Evolutionary conservation across 768 basidiomycete genomes (phyloP).

Genomic region (Phanerochaete carnosa): DNA sequence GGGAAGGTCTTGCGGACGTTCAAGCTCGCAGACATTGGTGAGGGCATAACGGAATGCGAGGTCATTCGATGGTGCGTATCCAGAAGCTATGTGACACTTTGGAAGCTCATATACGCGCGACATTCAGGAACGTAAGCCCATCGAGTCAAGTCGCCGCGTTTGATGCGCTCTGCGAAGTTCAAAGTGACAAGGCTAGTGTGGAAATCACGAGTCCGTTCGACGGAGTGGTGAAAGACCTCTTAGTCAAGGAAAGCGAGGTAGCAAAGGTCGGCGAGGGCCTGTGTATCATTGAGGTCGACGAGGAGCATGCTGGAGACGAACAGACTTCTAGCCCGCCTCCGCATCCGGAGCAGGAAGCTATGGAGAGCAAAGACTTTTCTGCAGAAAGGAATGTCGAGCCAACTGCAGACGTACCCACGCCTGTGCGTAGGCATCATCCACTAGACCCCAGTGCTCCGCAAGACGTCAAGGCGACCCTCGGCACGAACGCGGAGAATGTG

Average conservation of each 20-base stretch:
- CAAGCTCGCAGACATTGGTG: constrained; percentile 83
- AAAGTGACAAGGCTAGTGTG: constrained; percentile 88
- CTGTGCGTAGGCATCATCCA: constrained; percentile 44
- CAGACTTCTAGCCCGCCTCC: constrained; percentile 7
- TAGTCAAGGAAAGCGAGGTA: constrained; percentile 78
- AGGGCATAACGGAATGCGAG: constrained; percentile 90
- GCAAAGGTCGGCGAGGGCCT: constrained; percentile 79
- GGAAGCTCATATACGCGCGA: not conserved
- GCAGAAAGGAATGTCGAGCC: not conserved
- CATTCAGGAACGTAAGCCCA: constrained; percentile 60
- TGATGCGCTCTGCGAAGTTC: constrained; percentile 77
- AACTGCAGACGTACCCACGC: not conserved
- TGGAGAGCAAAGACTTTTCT: not conserved
- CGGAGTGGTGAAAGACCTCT: constrained; percentile 65
- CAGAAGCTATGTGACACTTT: not conserved
- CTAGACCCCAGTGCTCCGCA: constrained; percentile 54
- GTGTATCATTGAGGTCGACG: constrained; percentile 79
- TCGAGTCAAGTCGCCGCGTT: constrained; percentile 54
- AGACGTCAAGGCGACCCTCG: constrained; percentile 3
- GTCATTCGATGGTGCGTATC: constrained; percentile 67
- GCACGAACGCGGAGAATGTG: constrained; percentile 30
- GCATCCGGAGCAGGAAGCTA: constrained; percentile 10
- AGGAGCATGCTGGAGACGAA: constrained; percentile 35
- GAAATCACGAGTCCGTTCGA: constrained; percentile 89
- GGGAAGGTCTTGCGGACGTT: constrained; percentile 51